phyloP scores from a whole-genome alignment of 2,329 filamentous ascomycete genomes.

The Exophiala spinifera region DNA sequence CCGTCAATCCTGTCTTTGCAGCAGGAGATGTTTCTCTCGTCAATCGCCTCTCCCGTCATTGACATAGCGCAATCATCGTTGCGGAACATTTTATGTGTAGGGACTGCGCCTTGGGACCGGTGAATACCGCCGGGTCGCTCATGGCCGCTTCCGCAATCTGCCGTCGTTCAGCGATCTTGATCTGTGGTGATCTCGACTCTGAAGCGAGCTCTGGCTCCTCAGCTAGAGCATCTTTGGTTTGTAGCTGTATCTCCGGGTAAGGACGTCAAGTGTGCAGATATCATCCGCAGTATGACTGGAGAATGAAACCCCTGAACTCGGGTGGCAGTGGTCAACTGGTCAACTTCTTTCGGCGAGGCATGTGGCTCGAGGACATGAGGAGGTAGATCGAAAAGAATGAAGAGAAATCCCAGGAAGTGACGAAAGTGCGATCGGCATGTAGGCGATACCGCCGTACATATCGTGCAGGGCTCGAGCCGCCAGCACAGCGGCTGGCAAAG shows the following conservation, averaged over 20 bases:
- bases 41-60: not conserved
- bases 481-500: not conserved
- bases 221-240: not conserved
- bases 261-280: conserved; percentile 12
- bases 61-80: conserved; percentile 7
- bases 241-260: conserved; percentile 14
- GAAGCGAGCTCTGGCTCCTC: not conserved
- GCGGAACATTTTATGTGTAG: conserved; percentile 4
- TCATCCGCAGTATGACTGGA: conserved; percentile 17
- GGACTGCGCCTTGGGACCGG: not conserved
- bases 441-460: conserved; percentile 1
- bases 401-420: not conserved
- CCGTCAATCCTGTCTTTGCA: no score
- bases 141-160: conserved; percentile 4
- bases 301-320: conserved; percentile 1
- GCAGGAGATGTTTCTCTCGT: not conserved
- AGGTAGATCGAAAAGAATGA: not conserved
- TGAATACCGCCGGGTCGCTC: conserved; percentile 1
- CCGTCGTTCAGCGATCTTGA: conserved; percentile 6
- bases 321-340: not conserved
- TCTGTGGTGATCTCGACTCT: not conserved
- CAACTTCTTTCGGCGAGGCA: conserved; percentile 4
- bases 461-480: not conserved
- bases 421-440: not conserved
- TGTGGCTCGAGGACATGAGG: not conserved